phyloP scores from a whole-genome alignment of 1,284 basidiomycete species.

The Ceratobasidium sp. region DNA sequence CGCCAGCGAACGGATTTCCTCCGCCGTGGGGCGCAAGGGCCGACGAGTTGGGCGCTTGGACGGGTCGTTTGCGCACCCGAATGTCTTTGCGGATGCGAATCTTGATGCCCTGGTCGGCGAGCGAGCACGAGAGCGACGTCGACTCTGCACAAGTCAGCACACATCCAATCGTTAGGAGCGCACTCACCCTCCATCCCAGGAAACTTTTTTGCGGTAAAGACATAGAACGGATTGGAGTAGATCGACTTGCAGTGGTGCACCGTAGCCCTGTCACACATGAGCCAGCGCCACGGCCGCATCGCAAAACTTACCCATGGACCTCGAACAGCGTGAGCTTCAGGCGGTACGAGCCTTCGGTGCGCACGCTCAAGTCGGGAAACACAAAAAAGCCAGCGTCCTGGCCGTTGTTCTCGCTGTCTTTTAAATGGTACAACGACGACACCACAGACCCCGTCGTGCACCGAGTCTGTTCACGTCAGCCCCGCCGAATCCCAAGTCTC shows the following conservation, averaged over 20 bases:
- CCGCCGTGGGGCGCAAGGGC: conserved; percentile 28
- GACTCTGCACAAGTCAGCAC: conserved; percentile 65
- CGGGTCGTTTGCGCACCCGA: conserved; percentile 72
- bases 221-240: conserved; percentile 84
- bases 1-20: conserved; percentile 32
- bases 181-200: conserved; percentile 86
- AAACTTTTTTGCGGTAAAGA: conserved; percentile 94
- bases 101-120: conserved; percentile 92
- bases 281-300: not conserved
- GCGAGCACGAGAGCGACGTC: conserved; percentile 82
- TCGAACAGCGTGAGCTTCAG: conserved; percentile 93
- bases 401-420: conserved; percentile 79
- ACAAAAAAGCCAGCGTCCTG: conserved; percentile 89
- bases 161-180: not conserved
- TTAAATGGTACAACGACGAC: conserved; percentile 92
- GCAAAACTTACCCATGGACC: conserved; percentile 78
- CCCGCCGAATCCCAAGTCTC: not conserved
- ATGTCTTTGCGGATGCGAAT: conserved; percentile 91
- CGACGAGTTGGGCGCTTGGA: conserved; percentile 42
- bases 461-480: conserved; percentile 56
- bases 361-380: conserved; percentile 84
- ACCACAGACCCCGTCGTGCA: conserved; percentile 91
- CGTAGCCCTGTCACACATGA: conserved; percentile 61
- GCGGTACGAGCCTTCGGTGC: conserved; percentile 86
- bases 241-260: conserved; percentile 89